Conservation (phyloP, 495 filamentous ascomycete species). For the Xylaria sp. region DNA sequence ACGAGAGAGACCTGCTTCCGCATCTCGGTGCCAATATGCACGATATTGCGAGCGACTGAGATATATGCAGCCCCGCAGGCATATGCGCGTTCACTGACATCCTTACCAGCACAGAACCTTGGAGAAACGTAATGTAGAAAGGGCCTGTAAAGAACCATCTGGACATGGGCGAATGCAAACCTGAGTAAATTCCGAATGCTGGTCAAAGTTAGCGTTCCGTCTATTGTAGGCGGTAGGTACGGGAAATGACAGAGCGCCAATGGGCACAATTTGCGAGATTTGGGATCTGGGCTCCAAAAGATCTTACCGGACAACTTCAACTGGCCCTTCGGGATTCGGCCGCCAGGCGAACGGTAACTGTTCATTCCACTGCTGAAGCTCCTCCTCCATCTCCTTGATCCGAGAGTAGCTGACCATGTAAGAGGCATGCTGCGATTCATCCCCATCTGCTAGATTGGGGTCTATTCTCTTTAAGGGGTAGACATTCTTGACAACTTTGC, state of each 20-base stretch:
- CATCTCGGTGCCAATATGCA: constrained; percentile 91
- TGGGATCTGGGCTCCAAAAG: not conserved
- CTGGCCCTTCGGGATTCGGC: constrained; percentile 75
- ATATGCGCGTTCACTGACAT: constrained; percentile 85
- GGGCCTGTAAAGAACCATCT: constrained; percentile 94
- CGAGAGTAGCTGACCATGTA: constrained; percentile 90
- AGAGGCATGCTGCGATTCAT: constrained; percentile 47
- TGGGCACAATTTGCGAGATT: not conserved
- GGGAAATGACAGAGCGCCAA: not conserved
- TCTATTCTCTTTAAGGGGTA: constrained; percentile 84
- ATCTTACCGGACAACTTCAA: constrained; percentile 76
- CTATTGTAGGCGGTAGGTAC: not conserved
- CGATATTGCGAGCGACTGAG: constrained; percentile 89
- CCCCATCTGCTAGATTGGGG: constrained; percentile 57
- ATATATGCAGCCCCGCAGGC: constrained; percentile 93
- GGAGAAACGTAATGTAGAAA: constrained; percentile 94
- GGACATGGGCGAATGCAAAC: constrained; percentile 87
- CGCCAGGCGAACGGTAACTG: constrained; percentile 74
- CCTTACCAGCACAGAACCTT: constrained; percentile 65
- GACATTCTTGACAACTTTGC: constrained; percentile 86
- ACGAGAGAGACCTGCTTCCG: constrained; percentile 80
- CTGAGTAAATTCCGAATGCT: constrained; percentile 87
- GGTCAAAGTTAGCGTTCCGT: constrained; percentile 16
- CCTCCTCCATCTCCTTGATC: constrained; percentile 88
- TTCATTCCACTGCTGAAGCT: constrained; percentile 86